Percentiles rank a stretch among this genome's conserved stretches.
Conservation (phyloP, 371 early-diverging fungal genomes). For the Mucor mucedo region DNA sequence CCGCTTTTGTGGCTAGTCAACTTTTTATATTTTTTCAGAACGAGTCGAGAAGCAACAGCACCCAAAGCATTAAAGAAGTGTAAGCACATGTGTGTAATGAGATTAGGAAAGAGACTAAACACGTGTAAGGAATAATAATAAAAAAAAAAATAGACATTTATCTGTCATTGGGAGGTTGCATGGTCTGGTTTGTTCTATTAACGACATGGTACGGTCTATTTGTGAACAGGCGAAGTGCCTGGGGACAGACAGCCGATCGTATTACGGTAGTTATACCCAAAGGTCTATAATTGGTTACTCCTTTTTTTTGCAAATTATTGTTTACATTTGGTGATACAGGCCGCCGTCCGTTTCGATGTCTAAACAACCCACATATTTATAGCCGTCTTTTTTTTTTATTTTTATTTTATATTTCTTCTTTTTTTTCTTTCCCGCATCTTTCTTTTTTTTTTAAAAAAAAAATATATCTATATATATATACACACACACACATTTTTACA, state of each 20-base stretch:
- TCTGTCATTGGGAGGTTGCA: slow-evolving; percentile 51
- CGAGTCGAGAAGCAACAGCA: slow-evolving; percentile 37
- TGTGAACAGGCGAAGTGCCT: slow-evolving; percentile 53
- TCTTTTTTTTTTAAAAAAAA: background rate
- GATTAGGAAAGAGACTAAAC: background rate
- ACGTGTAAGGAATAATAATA: background rate
- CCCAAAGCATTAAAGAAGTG: slow-evolving; percentile 55
- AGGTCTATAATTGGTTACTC: slow-evolving; percentile 38
- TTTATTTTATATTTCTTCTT: background rate
- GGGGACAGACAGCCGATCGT: slow-evolving; percentile 57
- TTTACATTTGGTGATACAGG: slow-evolving; percentile 3
- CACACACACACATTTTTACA: too few species aligned
- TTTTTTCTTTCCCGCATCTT: background rate
- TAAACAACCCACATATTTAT: background rate
- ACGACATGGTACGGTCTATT: slow-evolving; percentile 65
- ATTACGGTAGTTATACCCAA: slow-evolving; percentile 67
- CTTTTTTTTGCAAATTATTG: background rate
- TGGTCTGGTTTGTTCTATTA: slow-evolving; percentile 51
- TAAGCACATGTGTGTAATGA: slow-evolving; percentile 24
- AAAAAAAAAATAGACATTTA: slow-evolving; percentile 44
- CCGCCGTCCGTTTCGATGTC: background rate
- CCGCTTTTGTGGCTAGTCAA: slow-evolving; percentile 69
- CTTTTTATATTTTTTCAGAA: slow-evolving; percentile 58
- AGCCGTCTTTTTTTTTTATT: background rate
- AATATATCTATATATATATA: too few species aligned